Evolutionary conservation across 495 filamentous ascomycete species (phyloP), one percentile per base, ranked within the genome.

Genomic region (Amphirosellinia nigrospora): DNA sequence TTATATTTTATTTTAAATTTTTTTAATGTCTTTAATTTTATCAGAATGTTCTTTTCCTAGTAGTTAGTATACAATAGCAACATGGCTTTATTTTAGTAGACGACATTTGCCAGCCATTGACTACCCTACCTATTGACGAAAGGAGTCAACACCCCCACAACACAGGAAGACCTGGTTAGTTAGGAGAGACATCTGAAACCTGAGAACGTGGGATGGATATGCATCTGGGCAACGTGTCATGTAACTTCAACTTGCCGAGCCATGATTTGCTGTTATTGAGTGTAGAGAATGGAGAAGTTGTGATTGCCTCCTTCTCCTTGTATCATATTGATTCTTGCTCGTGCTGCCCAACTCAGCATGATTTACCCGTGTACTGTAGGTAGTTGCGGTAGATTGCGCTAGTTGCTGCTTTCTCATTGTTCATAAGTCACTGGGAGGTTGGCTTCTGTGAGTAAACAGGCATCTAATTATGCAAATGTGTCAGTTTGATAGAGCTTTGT

Each of bases 121-220:
- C n/a, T n/a, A n/a, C n/a, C n/a, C n/a, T n/a, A n/a, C n/a, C n/a
- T n/a, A n/a, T n/a, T n/a, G n/a, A n/a, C n/a, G n/a, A 43, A 64
- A 64, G 61, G 61, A 43, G 59, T 36, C 41, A 9, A 48, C 30
- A 7, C 28, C 43, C 45, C 23, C 32, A 65, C 34, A n/a, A 16
- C 43, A 36, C n/a, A n/a, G n/a, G 43, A n/a, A 64, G 32, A 10
- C 41, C 45, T 23, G 28, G 38, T 7, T 26, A 36, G 53, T 58
- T n/a, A 58, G 55, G 30, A 58, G 30, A 58, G 32, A 58, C 7
- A 36, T 58, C 55, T 58, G 55, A 58, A 58, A 58, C 55, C 55
- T 8, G 55, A 7, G 55, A 36, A 36, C 19, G 55, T 58, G 55
- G 55, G 55, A 36, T 36, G n/a, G n/a, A n/a, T n/a, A n/a, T n/a